A percentile compares a stretch with the other conserved stretches of the same genome.
Evolutionary conservation across 2,329 filamentous ascomycete genomes (phyloP).

Genomic region (Aspergillaceae sp.): DNA sequence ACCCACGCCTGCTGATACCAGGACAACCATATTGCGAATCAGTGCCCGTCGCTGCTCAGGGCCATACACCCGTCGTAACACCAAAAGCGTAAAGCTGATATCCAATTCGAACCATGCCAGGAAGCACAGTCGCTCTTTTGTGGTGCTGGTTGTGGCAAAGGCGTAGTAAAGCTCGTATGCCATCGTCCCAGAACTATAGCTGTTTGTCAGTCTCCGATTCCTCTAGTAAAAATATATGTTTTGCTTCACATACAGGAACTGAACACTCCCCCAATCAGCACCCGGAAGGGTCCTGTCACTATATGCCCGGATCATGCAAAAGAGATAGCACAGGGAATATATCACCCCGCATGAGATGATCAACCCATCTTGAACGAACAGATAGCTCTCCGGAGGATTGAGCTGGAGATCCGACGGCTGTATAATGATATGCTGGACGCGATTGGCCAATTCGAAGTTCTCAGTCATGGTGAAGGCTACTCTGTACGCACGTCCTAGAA

Average conservation of each 20-base stretch:
- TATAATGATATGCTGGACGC: conserved; percentile 10
- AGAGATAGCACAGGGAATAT: conserved; percentile 13
- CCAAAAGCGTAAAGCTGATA: conserved; percentile 6
- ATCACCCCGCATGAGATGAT: conserved; percentile 13
- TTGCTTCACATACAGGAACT: conserved; percentile 5
- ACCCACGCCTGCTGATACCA: conserved; percentile 2
- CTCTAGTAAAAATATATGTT: not conserved
- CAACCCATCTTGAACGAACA: conserved; percentile 14
- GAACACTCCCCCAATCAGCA: conserved; percentile 3
- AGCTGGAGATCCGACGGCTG: conserved; percentile 9
- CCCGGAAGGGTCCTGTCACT: conserved; percentile 9
- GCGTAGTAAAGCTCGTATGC: conserved; percentile 15
- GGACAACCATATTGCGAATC: conserved; percentile 6
- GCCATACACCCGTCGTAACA: conserved; percentile 6
- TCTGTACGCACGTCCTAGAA: not conserved
- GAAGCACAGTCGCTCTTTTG: conserved; percentile 8
- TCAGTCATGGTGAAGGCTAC: not conserved
- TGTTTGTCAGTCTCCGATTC: not conserved
- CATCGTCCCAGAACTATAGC: conserved; percentile 5
- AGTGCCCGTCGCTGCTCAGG: not conserved
- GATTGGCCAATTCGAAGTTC: conserved; percentile 5
- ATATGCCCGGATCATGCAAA: conserved; percentile 9
- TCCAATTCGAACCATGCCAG: conserved; percentile 13
- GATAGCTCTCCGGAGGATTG: conserved; percentile 13
- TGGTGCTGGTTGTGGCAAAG: conserved; percentile 9